Conservation (phyloP, 495 filamentous ascomycete genomes). For the Darksidea phi region DNA sequence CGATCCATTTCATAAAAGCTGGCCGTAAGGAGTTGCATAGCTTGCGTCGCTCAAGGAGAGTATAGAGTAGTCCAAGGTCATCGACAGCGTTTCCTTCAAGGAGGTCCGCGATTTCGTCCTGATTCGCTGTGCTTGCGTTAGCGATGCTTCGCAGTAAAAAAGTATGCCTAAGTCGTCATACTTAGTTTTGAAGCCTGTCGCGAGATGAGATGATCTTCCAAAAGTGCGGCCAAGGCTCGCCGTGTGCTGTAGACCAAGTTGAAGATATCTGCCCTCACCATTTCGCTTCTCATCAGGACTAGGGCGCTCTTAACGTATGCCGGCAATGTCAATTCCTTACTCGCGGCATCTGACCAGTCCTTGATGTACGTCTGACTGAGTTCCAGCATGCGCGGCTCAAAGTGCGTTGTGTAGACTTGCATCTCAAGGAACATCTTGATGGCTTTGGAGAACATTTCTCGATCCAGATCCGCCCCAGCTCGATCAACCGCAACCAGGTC, state of each 20-base stretch:
- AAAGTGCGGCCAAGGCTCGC: constrained; percentile 64
- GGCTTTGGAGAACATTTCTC: constrained; percentile 61
- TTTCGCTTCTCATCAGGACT: constrained; percentile 66
- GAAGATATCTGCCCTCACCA: constrained; percentile 70
- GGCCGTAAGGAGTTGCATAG: constrained; percentile 64
- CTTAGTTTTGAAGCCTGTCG: constrained; percentile 50
- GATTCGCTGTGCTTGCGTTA: constrained; percentile 17
- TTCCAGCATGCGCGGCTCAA: constrained; percentile 71
- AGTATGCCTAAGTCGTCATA: constrained; percentile 8
- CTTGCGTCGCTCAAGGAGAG: constrained; percentile 63
- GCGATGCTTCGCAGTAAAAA: no score
- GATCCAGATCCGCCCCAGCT: constrained; percentile 52
- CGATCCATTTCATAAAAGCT: constrained; percentile 77
- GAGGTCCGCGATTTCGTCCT: constrained; percentile 62
- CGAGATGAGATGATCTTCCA: constrained; percentile 66
- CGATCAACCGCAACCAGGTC: constrained; percentile 74
- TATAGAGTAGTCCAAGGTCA: constrained; percentile 73
- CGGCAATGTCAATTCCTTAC: constrained; percentile 57
- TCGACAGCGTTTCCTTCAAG: constrained; percentile 63
- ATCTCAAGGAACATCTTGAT: constrained; percentile 80
- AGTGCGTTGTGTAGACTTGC: constrained; percentile 70
- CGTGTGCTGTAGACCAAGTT: constrained; percentile 80
- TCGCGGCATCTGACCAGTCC: constrained; percentile 63
- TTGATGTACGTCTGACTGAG: constrained; percentile 64
- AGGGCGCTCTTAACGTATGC: constrained; percentile 68